Conservation (phyloP, 495 filamentous ascomycete genomes). For the Annulohypoxylon maeteangense region DNA sequence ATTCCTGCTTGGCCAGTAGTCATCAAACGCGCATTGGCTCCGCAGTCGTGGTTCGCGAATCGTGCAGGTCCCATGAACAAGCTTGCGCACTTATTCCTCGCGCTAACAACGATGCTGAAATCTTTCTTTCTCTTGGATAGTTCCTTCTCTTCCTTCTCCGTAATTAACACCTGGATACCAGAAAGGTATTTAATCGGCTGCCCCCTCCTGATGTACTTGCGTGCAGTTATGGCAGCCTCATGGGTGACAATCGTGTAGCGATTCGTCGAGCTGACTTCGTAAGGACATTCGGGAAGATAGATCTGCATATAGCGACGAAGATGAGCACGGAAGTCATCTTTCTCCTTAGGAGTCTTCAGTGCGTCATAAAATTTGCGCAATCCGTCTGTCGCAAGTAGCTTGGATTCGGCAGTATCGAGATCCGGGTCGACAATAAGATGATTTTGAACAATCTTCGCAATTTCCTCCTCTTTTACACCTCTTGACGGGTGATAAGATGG, state of each 20-base stretch:
- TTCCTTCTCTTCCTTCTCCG: constrained; percentile 84
- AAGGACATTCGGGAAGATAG: constrained; percentile 91
- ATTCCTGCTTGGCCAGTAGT: constrained; percentile 87
- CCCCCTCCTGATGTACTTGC: constrained; percentile 78
- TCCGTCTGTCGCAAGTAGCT: constrained; percentile 77
- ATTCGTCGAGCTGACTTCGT: constrained; percentile 93
- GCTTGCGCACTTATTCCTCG: constrained; percentile 85
- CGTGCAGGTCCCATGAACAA: constrained; percentile 94
- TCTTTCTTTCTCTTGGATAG: constrained; percentile 82
- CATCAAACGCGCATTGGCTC: constrained; percentile 86
- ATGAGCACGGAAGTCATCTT: constrained; percentile 87
- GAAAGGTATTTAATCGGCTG: constrained; percentile 90
- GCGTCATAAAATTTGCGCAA: constrained; percentile 73
- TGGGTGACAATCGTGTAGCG: constrained; percentile 91
- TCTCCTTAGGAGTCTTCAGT: constrained; percentile 78
- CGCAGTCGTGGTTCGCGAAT: constrained; percentile 97
- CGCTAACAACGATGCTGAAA: constrained; percentile 96
- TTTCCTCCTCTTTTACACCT: constrained; percentile 81
- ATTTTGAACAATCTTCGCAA: constrained; percentile 80
- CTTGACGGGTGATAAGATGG: constrained; percentile 85
- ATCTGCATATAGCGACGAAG: constrained; percentile 91
- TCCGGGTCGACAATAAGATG: constrained; percentile 81
- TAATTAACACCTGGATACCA: constrained; percentile 90
- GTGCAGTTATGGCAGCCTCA: constrained; percentile 88
- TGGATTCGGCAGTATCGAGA: constrained; percentile 70